These are phyloP conservation scores for Bimuria novae-zelandiae DNA, from an alignment of 2,329 filamentous ascomycete genomes.

Conservation along the genomic window DNA sequence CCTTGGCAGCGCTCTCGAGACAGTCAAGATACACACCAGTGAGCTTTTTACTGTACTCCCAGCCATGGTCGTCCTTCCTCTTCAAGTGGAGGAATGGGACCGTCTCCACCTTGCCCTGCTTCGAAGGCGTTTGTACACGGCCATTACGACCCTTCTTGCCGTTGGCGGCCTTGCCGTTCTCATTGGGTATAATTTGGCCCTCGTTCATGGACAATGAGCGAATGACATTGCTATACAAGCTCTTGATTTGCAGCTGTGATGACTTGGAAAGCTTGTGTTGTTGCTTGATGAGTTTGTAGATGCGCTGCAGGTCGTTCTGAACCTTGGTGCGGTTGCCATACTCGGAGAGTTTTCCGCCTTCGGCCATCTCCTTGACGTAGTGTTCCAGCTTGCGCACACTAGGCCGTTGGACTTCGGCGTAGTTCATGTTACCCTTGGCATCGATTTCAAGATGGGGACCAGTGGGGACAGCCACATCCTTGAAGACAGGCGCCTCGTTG, in stretches of 20 bases:
- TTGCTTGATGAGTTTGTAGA: constrained; percentile 98
- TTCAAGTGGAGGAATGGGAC: constrained; percentile 98
- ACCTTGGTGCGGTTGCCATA: constrained; percentile 99
- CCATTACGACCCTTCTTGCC: constrained; percentile 63
- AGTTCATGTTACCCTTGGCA: constrained; percentile 87
- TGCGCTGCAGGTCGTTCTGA: constrained; percentile 89
- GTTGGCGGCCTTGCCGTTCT: constrained; percentile 69
- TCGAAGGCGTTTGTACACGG: constrained; percentile 60
- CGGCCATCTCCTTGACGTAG: constrained; percentile 98
- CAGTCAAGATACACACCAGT: constrained; percentile 92
- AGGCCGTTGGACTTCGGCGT: constrained; percentile 81
- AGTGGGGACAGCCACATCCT: constrained; percentile 91
- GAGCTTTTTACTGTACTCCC: constrained; percentile 99
- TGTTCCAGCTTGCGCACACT: constrained; percentile 97
- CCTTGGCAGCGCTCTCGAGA: constrained; percentile 83
- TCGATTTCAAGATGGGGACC: constrained; percentile 93
- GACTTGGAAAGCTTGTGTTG: constrained; percentile 98
- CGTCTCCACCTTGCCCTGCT: constrained; percentile 89
- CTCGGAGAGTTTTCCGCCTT: constrained; percentile 97
- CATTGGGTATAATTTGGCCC: constrained; percentile 90
- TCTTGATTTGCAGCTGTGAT: constrained; percentile 95
- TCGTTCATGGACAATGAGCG: constrained; percentile 97
- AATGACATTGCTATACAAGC: constrained; percentile 89
- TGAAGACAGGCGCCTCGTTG: constrained; percentile 83
- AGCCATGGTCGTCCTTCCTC: constrained; percentile 89